Evolutionary conservation across 495 filamentous ascomycete species (phyloP).

Genomic region (Chaetomidium leptoderma): DNA sequence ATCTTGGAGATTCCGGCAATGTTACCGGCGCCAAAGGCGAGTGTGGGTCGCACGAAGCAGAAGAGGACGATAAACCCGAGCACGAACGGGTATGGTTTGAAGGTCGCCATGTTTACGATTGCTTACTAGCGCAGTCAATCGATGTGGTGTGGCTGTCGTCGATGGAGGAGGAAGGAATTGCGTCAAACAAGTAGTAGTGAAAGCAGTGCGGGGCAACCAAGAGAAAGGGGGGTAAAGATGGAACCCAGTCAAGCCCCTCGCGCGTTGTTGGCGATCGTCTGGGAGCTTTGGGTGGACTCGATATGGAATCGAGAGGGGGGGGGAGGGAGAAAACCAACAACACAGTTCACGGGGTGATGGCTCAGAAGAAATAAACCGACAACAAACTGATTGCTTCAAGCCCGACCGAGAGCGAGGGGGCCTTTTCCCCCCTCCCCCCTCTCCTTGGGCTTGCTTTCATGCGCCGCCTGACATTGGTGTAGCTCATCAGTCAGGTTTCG

Average conservation of each 20-base stretch:
- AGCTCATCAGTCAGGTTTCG: slow-evolving; percentile 15
- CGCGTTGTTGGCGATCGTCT: not conserved
- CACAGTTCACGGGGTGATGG: not conserved
- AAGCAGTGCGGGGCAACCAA: not conserved
- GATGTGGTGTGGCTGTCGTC: not conserved
- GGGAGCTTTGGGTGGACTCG: slow-evolving; percentile 2
- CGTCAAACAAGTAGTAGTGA: not conserved
- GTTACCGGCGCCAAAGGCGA: slow-evolving; percentile 86
- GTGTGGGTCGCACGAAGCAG: slow-evolving; percentile 57
- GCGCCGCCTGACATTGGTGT: not conserved
- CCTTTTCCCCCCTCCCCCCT: not conserved
- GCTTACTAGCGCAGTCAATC: not conserved
- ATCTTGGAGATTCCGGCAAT: slow-evolving; percentile 70
- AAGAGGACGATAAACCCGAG: slow-evolving; percentile 53
- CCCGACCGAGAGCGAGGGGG: not conserved
- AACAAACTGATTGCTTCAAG: not conserved
- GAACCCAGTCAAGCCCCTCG: slow-evolving; percentile 9
- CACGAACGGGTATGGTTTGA: slow-evolving; percentile 42
- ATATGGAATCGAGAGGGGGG: slow-evolving; percentile 3
- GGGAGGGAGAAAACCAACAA: not conserved
- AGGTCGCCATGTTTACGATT: slow-evolving; percentile 36
- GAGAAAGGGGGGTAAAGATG: not conserved
- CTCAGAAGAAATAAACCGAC: not conserved
- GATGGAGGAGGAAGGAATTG: not conserved
- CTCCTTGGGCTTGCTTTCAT: not conserved